A percentile compares a stretch with the other conserved stretches of the same genome.
Evolutionary conservation across 345 rosid genomes (phyloP).

Genomic region (Tarenaya hassleriana): DNA sequence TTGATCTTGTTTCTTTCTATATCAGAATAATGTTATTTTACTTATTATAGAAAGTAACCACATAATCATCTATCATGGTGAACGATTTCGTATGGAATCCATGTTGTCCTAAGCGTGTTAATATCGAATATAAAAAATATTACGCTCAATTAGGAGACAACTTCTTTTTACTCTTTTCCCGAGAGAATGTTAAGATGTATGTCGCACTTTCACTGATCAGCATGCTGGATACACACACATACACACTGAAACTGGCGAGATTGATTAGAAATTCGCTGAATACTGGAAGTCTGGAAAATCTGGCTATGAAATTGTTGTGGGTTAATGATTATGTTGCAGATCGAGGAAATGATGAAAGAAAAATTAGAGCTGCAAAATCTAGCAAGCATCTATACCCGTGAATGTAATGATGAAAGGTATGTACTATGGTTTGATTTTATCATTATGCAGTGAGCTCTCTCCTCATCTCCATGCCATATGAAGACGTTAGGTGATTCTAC

Average conservation of each 20-base stretch:
- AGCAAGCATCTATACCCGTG: slow-evolving; percentile 66
- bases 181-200: no score
- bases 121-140: background rate
- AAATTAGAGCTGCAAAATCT: slow-evolving; percentile 60
- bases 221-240: slow-evolving; percentile 1
- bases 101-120: background rate
- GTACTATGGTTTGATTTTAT: slow-evolving; percentile 19
- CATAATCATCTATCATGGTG: background rate
- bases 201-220: slow-evolving; percentile 3
- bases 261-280: slow-evolving; percentile 2
- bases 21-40: background rate
- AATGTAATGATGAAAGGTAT: slow-evolving; percentile 69
- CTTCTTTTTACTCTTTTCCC: slow-evolving; percentile 4
- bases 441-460: slow-evolving; percentile 8
- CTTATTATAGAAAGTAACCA: background rate
- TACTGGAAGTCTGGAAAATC: slow-evolving; percentile 7
- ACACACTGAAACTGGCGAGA: background rate
- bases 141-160: slow-evolving; percentile 3
- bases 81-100: slow-evolving; percentile 13
- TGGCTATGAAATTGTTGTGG: slow-evolving; percentile 16
- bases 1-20: no score
- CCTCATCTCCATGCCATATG: slow-evolving; percentile 2
- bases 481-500: background rate
- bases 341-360: slow-evolving; percentile 72
- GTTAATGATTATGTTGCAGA: slow-evolving; percentile 41